Evolutionary conservation across 768 basidiomycete species (phyloP).

Genomic region (Trametopsis cervina): DNA sequence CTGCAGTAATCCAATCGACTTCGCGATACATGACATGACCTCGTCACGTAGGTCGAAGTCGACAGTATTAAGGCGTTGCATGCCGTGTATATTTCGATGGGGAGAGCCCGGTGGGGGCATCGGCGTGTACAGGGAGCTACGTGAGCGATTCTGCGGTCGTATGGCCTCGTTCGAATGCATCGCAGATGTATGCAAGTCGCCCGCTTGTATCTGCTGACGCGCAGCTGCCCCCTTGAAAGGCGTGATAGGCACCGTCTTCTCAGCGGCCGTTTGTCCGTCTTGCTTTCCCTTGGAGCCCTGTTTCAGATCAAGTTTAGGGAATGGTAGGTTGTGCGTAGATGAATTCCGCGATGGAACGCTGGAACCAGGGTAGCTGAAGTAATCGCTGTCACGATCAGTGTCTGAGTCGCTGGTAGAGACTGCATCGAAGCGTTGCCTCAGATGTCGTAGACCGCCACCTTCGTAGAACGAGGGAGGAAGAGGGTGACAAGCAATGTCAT

Average conservation of each 20-base stretch:
- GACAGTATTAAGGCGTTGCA: constrained; percentile 35
- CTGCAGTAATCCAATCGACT: constrained; percentile 91
- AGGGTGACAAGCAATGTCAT: constrained; percentile 94
- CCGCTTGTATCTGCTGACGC: constrained; percentile 63
- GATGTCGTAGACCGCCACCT: constrained; percentile 80
- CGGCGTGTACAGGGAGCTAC: constrained; percentile 12
- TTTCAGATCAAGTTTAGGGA: neutral
- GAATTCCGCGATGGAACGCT: constrained; percentile 15
- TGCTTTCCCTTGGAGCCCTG: neutral
- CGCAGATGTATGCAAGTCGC: constrained; percentile 58
- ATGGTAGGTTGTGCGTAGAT: constrained; percentile 5
- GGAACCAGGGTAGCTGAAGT: constrained; percentile 34
- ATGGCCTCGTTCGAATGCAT: constrained; percentile 39
- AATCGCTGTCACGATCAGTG: constrained; percentile 39
- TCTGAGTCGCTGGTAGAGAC: constrained; percentile 35
- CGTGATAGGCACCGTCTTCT: constrained; percentile 11
- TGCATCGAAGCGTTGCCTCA: constrained; percentile 86
- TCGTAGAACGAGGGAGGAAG: constrained; percentile 89
- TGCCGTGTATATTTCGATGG: constrained; percentile 12
- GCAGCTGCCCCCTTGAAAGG: constrained; percentile 27
- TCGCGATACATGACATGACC: constrained; percentile 96
- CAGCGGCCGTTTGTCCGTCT: neutral
- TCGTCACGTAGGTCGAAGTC: constrained; percentile 95
- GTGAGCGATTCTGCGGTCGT: constrained; percentile 17
- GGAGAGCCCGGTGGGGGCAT: neutral